Base-by-base conservation (phyloP, 1,139 yeast species). In the Scheffersomyces quercinus region DNA sequence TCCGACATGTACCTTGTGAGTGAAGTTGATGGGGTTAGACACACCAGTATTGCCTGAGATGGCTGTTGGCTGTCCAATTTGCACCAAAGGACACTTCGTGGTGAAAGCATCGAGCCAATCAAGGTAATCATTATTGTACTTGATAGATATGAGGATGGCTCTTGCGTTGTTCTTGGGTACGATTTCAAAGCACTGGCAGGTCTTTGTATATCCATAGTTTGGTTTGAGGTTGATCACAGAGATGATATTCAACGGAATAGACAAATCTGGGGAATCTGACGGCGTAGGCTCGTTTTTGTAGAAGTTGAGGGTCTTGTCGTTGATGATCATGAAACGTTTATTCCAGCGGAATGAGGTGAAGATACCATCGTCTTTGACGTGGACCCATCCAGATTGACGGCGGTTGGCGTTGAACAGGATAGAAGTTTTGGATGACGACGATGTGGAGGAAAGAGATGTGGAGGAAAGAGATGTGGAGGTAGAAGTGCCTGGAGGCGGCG, bases 71-170 rank as follows among this genome's bases (percentile, higher is more conserved):
- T 50, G 60, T 30, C 72, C 73, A 42, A 73, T 70, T 41, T 66
- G 71, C 14, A 67, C 63, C 50, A 85, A 71, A 1, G 97, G 97
- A 55, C 96, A 88, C 61, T 88, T 88, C 13, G 93, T 81, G 52
- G 89, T 83, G 52, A 91, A 88, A 12, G 89, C 86, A 64, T 93
- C 97, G 49, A 91, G 77, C 99, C 99, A 91, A 50, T 88, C 85
- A 62, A 88, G 82, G 52, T 88, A 76, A 50, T 91, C 98, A 47
- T 82, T 79, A 58, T 88, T 89, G 28, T 85, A 74, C 62, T 88
- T 90, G 51, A 93, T 79, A 1, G 91, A 80, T 37, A 91, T 82
- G 53, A 81, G 81, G 31, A 90, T 76, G 3, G 95, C 79, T 60
- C 85, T 85, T 52, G 75, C 77, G 37, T 55, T 73, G 44, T 70